Conservation (phyloP, 495 filamentous ascomycete genomes). For the Penicillium ucsense region DNA sequence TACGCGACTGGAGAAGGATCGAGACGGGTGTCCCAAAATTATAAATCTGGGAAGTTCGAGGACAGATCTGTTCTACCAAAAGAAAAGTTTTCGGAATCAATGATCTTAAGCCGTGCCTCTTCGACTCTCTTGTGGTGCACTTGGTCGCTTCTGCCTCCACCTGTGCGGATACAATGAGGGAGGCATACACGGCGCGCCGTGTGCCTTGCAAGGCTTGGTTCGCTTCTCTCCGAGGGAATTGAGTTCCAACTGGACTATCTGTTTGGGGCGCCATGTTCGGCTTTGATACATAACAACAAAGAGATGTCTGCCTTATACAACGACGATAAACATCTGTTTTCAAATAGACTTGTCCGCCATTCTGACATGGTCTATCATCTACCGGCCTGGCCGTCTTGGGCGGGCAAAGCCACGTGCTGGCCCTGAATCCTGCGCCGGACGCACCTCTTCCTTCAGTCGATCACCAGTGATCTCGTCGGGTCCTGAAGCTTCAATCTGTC, state of each 20-base stretch:
- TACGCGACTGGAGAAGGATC: conserved; percentile 91
- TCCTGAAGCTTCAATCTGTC: conserved; percentile 52
- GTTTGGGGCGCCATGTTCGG: too few species aligned
- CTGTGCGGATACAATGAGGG: conserved; percentile 1
- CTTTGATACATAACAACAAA: too few species aligned
- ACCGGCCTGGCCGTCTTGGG: conserved; percentile 78
- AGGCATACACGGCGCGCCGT: conserved; percentile 1
- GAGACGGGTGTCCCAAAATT: conserved; percentile 98
- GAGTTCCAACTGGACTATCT: too few species aligned
- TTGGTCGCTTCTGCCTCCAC: conserved; percentile 5
- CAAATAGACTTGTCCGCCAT: too few species aligned
- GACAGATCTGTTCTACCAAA: conserved; percentile 88
- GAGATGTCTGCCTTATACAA: conserved; percentile 1
- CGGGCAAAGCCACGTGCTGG: conserved; percentile 66
- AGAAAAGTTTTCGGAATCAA: conserved; percentile 66
- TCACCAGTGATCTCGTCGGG: conserved; percentile 73
- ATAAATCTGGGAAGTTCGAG: conserved; percentile 93
- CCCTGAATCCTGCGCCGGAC: conserved; percentile 52
- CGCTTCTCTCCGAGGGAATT: too few species aligned
- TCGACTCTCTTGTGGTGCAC: conserved; percentile 3
- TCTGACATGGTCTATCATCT: conserved; percentile 4
- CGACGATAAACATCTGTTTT: neutral
- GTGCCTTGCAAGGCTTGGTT: neutral
- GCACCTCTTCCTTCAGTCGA: conserved; percentile 63
- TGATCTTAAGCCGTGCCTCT: conserved; percentile 21